Evolutionary conservation across 1,284 basidiomycete species (phyloP), one percentile per base, ranked within the genome.

Genomic region (Macrocystidia cucumis): DNA sequence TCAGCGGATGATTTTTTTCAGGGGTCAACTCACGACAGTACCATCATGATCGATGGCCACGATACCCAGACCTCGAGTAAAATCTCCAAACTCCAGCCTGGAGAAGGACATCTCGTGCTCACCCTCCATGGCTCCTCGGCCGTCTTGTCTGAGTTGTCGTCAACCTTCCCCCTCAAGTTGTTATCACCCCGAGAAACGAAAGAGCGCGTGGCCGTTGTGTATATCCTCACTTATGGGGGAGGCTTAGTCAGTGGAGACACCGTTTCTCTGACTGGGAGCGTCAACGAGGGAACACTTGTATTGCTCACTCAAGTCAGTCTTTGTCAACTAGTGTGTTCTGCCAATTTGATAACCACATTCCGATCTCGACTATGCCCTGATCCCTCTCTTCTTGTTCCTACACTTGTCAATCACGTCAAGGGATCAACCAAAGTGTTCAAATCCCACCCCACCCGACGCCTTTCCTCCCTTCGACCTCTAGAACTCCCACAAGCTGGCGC

Each of bases 391-490:
- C 31, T 33, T 47, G 28, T 25, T 34, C 29, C 32, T 17, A 11
- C 16, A 22, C 9, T 34, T 26, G 7, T 30, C 9, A n/a, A 29
- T 32, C 37, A 14, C 27, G 40, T 26, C 12, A 54, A 93, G 80
- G 91, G 91, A n/a, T 87, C 82, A 13, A 96, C 92, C 9, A 96
- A 97, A 56, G 85, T 96, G 16, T 96, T 93, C 67, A 91, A 89
- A 55, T 65, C 68, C 12, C 74, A 89, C 18, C 58, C 68, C 6
- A 74, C 67, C 36, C 62, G 63, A 41, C 65, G 63, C 16, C 57
- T 59, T 35, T 67, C 67, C 19, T 59, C 63, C 24, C 54, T 56
- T 31, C 43, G 40, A 32, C 20, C 39, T 9, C 27, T 33, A 13
- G 41, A 41, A 27, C 35, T 25, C 35, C 20, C 32, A 42, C 32